Evolutionary conservation across 306 rosid genomes (phyloP).

Genomic region (Lupinus albus): DNA sequence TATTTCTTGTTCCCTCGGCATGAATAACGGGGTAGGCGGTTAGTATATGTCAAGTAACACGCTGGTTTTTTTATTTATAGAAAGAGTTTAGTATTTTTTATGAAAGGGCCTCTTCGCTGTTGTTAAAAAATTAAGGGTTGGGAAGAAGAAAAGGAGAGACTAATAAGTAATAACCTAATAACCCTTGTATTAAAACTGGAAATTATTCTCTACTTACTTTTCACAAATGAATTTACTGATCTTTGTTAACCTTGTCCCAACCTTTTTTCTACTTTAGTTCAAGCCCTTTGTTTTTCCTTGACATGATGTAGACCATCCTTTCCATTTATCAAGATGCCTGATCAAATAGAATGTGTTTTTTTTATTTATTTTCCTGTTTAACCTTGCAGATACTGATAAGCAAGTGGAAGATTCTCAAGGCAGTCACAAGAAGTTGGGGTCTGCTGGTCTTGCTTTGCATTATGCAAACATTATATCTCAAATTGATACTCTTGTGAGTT

Average conservation of each 20-base stretch:
- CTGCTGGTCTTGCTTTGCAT: conserved; percentile 98
- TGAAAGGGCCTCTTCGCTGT: conserved; percentile 22
- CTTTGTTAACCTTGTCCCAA: conserved; percentile 11
- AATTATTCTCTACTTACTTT: background rate
- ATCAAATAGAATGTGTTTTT: conserved; percentile 11
- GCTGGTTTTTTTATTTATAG: background rate
- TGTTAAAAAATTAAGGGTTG: background rate
- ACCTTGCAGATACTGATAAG: conserved; percentile 65
- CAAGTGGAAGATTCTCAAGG: conserved; percentile 58
- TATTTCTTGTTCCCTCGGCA: conserved; percentile 16
- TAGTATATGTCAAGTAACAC: conserved; percentile 11
- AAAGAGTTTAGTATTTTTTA: conserved; percentile 10
- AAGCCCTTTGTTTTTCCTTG: conserved; percentile 24
- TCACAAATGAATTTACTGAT: conserved; percentile 35
- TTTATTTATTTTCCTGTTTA: conserved; percentile 32
- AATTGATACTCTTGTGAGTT: conserved; percentile 91
- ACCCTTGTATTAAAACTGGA: too few relatives aligned
- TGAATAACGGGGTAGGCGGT: background rate
- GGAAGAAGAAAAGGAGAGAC: background rate
- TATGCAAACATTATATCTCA: conserved; percentile 89
- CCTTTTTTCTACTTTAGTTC: conserved; percentile 28
- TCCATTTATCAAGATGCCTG: conserved; percentile 12
- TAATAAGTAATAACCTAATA: too few relatives aligned
- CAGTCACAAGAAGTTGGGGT: conserved; percentile 72
- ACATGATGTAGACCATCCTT: conserved; percentile 17